Percentiles rank a stretch among this genome's conserved stretches.
Evolutionary conservation across 495 filamentous ascomycete species (phyloP).

Genomic region (Podospora didyma): DNA sequence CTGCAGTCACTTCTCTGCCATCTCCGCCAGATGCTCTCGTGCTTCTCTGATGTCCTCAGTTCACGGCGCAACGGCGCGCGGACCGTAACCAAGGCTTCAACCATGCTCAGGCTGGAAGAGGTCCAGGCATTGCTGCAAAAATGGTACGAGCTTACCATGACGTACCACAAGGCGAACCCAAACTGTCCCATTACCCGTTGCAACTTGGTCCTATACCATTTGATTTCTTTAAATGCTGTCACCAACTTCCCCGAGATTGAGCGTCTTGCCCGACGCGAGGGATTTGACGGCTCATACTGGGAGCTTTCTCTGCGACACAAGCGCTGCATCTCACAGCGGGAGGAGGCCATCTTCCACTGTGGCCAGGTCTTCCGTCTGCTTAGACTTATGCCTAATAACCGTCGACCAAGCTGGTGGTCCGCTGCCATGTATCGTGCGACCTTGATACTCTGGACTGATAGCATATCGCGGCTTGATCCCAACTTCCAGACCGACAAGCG

Average conservation of each 20-base stretch:
- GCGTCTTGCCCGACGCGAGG: conserved; percentile 50
- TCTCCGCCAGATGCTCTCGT: conserved; percentile 43
- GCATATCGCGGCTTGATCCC: conserved; percentile 31
- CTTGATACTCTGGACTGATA: conserved; percentile 48
- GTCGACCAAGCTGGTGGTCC: conserved; percentile 52
- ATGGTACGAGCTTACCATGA: conserved; percentile 53
- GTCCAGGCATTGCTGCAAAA: conserved; percentile 51
- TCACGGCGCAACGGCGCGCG: conserved; percentile 29
- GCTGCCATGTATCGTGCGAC: conserved; percentile 50
- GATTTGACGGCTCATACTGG: conserved; percentile 43
- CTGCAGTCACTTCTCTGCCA: conserved; percentile 48
- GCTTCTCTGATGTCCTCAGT: conserved; percentile 35
- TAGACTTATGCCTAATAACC: conserved; percentile 37
- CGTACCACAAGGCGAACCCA: conserved; percentile 30
- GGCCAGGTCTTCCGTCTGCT: conserved; percentile 56
- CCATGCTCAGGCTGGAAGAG: conserved; percentile 48
- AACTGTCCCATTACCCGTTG: conserved; percentile 40
- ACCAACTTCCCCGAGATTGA: conserved; percentile 59
- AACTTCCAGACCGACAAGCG: conserved; percentile 28
- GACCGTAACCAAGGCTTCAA: conserved; percentile 47
- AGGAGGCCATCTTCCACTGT: conserved; percentile 56
- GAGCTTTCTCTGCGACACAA: conserved; percentile 44
- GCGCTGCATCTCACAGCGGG: conserved; percentile 49
- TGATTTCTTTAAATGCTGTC: conserved; percentile 57
- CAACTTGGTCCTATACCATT: conserved; percentile 60